Percentiles rank a stretch among this genome's conserved stretches.
Conservation (phyloP, 345 rosid genomes). For the Eucalyptus regnans region DNA sequence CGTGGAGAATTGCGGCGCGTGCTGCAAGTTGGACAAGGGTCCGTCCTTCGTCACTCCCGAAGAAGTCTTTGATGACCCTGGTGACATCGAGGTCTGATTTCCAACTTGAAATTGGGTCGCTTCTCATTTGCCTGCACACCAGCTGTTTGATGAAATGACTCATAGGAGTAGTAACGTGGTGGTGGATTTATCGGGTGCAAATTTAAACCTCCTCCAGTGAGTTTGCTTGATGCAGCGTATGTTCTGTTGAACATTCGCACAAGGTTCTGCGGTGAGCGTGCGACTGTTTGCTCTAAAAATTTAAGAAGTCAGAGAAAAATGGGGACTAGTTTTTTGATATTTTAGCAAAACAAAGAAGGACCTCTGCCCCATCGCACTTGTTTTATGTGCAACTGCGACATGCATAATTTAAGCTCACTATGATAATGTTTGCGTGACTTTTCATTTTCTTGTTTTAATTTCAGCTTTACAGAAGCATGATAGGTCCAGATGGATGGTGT, state of each 20-base stretch:
- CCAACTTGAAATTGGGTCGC: not conserved
- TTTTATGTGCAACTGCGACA: not conserved
- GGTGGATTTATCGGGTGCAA: not conserved
- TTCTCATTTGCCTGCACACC: not conserved
- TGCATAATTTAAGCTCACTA: not conserved
- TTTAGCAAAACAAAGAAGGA: not conserved
- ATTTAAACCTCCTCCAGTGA: not conserved
- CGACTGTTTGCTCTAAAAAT: not conserved
- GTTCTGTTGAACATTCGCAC: not conserved
- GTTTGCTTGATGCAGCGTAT: not conserved
- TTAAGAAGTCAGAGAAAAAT: not conserved
- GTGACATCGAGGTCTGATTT: conserved; percentile 40
- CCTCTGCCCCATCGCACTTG: not conserved
- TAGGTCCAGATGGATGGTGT: conserved; percentile 87
- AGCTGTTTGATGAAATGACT: conserved; percentile 31
- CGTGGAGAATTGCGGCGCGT: conserved; percentile 69
- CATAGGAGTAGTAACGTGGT: not conserved
- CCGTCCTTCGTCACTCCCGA: conserved; percentile 67
- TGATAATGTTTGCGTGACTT: not conserved
- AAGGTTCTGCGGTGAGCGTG: not conserved
- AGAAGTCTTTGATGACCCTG: conserved; percentile 54
- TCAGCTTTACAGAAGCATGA: conserved; percentile 56
- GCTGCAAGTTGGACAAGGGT: conserved; percentile 84
- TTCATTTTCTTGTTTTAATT: not conserved
- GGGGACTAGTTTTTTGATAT: not conserved